Base-by-base conservation (phyloP, 2,329 filamentous ascomycete species). In the Ascochyta rabiei region DNA sequence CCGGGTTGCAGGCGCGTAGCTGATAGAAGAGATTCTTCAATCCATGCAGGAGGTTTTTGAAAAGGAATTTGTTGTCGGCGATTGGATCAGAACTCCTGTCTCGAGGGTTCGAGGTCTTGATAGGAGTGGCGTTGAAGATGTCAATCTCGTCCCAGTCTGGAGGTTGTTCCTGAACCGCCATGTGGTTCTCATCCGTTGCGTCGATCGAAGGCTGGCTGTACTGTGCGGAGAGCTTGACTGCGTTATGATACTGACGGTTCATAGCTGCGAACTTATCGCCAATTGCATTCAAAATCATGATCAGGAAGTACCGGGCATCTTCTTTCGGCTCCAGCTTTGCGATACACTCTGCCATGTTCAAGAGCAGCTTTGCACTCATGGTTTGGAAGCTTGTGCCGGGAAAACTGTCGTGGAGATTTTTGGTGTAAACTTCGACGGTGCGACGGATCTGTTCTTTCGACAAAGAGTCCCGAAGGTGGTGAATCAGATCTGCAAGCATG, bases 321-420 rank as follows among this genome's bases (percentile, higher is more conserved):
- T 89, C 86, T 78, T 98, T 99, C 72, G 96, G 91, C 18, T 89
- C 89, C 65, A 99, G 84, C 74, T 93, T 96, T 1, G 93, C 91
- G 69, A 99, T 99, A 73, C 91, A 96, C 69, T 99, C 96, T 0
- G 93, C 95, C 91, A 99, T 96, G 73, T 99, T 99, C 12, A 99
- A 81, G 0, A 99, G 81, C 2, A 99, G 81, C 75, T 98, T 99
- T 0, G 95, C 96, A 67, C 95, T 98, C 95, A 99, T 99, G 0
- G 95, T 99, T 75, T 99, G 96, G 71, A 99, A 99, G 75, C 93
- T 99, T 0, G 96, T 98, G 8, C 96, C 96, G 0, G 95, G 96
- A 60, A 96, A 96, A 60, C 91, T 91, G 74, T 98, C 95, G 69
- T 96, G 92, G 19, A 99, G 80, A 68, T 98, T 98, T 70, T 89